A percentile compares a stretch with the other conserved stretches of the same genome.
Conservation (phyloP, 352 stramenopile species). For the Phytophthora chlamydospora region DNA sequence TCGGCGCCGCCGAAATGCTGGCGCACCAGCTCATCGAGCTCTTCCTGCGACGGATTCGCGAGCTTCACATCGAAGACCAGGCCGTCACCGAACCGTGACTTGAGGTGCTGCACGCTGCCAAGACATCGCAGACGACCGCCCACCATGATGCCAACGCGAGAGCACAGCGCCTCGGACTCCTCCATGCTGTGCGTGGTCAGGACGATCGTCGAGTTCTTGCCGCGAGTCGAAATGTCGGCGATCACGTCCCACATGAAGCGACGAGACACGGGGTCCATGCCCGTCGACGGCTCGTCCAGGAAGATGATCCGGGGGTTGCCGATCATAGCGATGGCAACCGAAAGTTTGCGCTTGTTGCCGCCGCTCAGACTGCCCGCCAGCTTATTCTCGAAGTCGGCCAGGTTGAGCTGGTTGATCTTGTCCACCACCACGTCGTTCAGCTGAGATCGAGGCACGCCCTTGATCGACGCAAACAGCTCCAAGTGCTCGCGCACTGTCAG, state of each 20-base stretch:
- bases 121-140: constrained; percentile 79
- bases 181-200: constrained; percentile 97
- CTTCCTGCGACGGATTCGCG: constrained; percentile 27
- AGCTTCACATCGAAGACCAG: constrained; percentile 89
- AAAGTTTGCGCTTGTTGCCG: constrained; percentile 96
- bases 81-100: constrained; percentile 71
- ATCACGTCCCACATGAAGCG: constrained; percentile 95
- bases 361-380: constrained; percentile 80
- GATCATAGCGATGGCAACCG: constrained; percentile 95
- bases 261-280: constrained; percentile 95
- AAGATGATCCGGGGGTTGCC: constrained; percentile 92
- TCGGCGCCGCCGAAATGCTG: constrained; percentile 30
- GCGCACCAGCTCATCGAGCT: constrained; percentile 41
- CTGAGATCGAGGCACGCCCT: constrained; percentile 55
- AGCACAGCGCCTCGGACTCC: constrained; percentile 94
- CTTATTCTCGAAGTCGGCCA: constrained; percentile 82
- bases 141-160: constrained; percentile 96
- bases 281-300: constrained; percentile 92
- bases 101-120: constrained; percentile 94
- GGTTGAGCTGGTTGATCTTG: constrained; percentile 88
- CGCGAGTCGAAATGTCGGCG: constrained; percentile 66
- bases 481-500: constrained; percentile 88
- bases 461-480: constrained; percentile 90
- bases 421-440: constrained; percentile 68
- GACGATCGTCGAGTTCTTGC: constrained; percentile 82